These are phyloP conservation scores for Boletus rubropictus DNA, from an alignment of 768 basidiomycete species.

Conservation along the genomic window DNA sequence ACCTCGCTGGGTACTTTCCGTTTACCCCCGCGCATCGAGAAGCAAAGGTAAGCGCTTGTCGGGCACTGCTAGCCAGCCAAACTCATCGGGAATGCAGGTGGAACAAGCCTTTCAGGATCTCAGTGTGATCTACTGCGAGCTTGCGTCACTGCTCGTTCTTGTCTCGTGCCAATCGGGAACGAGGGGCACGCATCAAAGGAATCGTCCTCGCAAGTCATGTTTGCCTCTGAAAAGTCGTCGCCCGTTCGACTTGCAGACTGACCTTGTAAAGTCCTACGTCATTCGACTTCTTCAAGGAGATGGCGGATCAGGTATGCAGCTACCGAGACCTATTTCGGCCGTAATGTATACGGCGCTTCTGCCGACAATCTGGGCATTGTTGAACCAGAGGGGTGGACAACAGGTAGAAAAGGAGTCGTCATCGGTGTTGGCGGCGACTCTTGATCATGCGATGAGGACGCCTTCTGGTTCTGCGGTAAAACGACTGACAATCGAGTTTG, in stretches of 20 bases:
- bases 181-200: slow-evolving; percentile 3
- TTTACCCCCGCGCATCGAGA: slow-evolving; percentile 54
- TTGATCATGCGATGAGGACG: slow-evolving; percentile 61
- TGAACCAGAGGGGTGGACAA: slow-evolving; percentile 42
- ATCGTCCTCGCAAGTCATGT: slow-evolving; percentile 15
- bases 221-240: slow-evolving; percentile 14
- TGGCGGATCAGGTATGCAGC: slow-evolving; percentile 35
- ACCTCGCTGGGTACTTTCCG: slow-evolving; percentile 84
- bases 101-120: slow-evolving; percentile 66
- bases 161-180: slow-evolving; percentile 18
- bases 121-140: slow-evolving; percentile 73
- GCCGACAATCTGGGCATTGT: slow-evolving; percentile 73
- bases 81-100: slow-evolving; percentile 36
- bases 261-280: slow-evolving; percentile 57
- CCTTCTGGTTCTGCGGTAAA: slow-evolving; percentile 61
- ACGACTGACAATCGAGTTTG: slow-evolving; percentile 64
- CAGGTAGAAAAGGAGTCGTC: slow-evolving; percentile 15
- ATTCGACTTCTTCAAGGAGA: slow-evolving; percentile 51
- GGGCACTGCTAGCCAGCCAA: neutral
- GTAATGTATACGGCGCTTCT: slow-evolving; percentile 59
- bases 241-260: slow-evolving; percentile 37
- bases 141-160: slow-evolving; percentile 59
- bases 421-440: slow-evolving; percentile 43
- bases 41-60: slow-evolving; percentile 40
- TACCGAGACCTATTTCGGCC: slow-evolving; percentile 49